These are phyloP conservation scores for Kodamaea derodonti DNA, from an alignment of 1,139 yeast genomes.

Conservation along the genomic window DNA sequence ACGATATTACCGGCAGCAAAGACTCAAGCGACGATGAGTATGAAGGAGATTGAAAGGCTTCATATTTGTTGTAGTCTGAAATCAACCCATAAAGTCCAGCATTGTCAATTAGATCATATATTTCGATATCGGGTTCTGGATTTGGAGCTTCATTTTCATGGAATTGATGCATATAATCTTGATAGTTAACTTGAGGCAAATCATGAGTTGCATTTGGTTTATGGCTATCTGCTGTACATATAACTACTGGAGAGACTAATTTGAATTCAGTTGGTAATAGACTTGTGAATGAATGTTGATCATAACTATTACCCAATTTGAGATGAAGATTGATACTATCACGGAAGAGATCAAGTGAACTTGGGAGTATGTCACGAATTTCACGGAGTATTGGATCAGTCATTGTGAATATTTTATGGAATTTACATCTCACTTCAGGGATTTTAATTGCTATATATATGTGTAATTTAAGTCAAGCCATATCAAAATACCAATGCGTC, in stretches of 20 bases:
- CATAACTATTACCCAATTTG: constrained; percentile 9
- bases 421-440: too few species aligned
- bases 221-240: background rate
- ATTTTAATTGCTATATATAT: too few species aligned
- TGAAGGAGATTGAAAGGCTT: background rate
- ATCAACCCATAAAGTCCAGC: background rate
- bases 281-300: background rate
- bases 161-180: background rate
- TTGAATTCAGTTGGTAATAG: background rate
- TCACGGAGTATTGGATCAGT: too few species aligned
- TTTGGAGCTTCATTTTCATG: background rate
- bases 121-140: background rate
- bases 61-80: background rate
- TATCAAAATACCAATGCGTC: too few species aligned
- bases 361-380: too few species aligned
- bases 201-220: background rate
- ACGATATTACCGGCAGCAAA: too few species aligned
- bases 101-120: background rate
- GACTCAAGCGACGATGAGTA: background rate
- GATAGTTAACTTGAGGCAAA: background rate
- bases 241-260: background rate
- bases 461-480: too few species aligned
- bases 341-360: constrained; percentile 1
- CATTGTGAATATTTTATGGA: too few species aligned
- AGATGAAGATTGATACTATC: constrained; percentile 13